These are phyloP conservation scores for Penicillium egyptiacum DNA, from an alignment of 495 filamentous ascomycete species.

Conservation along the genomic window DNA sequence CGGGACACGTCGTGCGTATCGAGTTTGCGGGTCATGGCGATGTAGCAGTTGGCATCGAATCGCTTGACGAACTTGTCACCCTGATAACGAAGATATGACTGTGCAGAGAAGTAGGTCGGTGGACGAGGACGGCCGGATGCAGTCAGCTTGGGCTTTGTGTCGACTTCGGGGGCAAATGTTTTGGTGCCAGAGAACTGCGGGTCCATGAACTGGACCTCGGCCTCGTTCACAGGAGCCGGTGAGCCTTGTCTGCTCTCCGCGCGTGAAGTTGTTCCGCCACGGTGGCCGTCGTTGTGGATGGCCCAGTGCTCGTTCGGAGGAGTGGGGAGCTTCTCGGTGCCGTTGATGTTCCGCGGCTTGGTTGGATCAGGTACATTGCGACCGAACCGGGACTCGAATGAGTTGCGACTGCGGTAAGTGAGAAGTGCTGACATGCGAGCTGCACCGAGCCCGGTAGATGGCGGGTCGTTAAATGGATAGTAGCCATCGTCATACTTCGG, in stretches of 20 bases:
- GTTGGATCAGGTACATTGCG: constrained; percentile 86
- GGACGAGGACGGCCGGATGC: constrained; percentile 47
- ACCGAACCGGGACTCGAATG: constrained; percentile 93
- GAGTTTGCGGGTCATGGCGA: constrained; percentile 97
- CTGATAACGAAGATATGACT: constrained; percentile 98
- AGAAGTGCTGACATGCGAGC: constrained; percentile 95
- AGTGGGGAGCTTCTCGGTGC: constrained; percentile 58
- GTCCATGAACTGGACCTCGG: constrained; percentile 56
- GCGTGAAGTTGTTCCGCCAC: constrained; percentile 45
- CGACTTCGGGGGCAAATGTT: constrained; percentile 38
- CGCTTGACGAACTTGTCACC: constrained; percentile 94
- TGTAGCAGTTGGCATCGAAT: constrained; percentile 98
- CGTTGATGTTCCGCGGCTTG: constrained; percentile 74
- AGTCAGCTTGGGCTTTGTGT: constrained; percentile 19
- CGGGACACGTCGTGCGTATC: constrained; percentile 95
- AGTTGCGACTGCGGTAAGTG: constrained; percentile 94
- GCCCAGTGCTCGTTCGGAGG: constrained; percentile 83
- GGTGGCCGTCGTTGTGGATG: constrained; percentile 95
- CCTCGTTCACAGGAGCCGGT: constrained; percentile 25
- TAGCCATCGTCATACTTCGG: constrained; percentile 98
- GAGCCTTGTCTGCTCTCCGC: constrained; percentile 39
- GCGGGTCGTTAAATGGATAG: constrained; percentile 81
- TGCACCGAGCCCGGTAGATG: constrained; percentile 81
- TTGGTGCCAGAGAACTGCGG: constrained; percentile 77
- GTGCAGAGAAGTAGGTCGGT: constrained; percentile 92